A percentile compares a stretch with the other conserved stretches of the same genome.
phyloP scores from a whole-genome alignment of 257 asterid species.

The Ehretia macrophylla region DNA sequence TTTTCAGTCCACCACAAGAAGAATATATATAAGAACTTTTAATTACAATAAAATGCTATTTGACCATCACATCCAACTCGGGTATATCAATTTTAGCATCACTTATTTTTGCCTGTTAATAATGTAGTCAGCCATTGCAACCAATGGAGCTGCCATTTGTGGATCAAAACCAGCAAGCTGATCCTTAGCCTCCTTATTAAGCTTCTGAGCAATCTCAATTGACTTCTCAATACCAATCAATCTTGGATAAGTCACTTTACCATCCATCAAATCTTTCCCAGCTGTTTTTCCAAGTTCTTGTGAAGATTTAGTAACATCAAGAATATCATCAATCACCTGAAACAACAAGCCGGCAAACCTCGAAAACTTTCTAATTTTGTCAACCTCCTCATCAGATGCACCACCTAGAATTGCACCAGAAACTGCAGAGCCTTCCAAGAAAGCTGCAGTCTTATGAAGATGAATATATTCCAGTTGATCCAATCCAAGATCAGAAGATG shows the following conservation, averaged over 20 bases:
- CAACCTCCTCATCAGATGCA: conserved; percentile 28
- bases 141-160: conserved; percentile 33
- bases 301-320: conserved; percentile 32
- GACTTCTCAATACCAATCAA: conserved; percentile 35
- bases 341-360: conserved; percentile 31
- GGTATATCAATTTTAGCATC: too few species aligned
- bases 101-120: conserved; percentile 25
- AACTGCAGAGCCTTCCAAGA: conserved; percentile 30
- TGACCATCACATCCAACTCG: too few species aligned
- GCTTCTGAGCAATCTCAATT: conserved; percentile 20
- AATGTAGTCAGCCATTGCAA: conserved; percentile 31
- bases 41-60: too few species aligned
- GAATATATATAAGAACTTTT: too few species aligned
- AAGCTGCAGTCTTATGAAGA: conserved; percentile 33
- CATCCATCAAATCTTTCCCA: conserved; percentile 30
- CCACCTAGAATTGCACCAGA: conserved; percentile 38
- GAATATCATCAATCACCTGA: conserved; percentile 38
- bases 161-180: conserved; percentile 33
- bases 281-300: conserved; percentile 34
- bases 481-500: conserved; percentile 8
- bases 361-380: conserved; percentile 29
- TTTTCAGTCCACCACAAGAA: too few species aligned
- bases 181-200: conserved; percentile 29
- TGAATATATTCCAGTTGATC: conserved; percentile 33
- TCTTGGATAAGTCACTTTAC: conserved; percentile 35